Conservation (phyloP, 768 basidiomycete genomes). For the Mycena rebaudengoi region DNA sequence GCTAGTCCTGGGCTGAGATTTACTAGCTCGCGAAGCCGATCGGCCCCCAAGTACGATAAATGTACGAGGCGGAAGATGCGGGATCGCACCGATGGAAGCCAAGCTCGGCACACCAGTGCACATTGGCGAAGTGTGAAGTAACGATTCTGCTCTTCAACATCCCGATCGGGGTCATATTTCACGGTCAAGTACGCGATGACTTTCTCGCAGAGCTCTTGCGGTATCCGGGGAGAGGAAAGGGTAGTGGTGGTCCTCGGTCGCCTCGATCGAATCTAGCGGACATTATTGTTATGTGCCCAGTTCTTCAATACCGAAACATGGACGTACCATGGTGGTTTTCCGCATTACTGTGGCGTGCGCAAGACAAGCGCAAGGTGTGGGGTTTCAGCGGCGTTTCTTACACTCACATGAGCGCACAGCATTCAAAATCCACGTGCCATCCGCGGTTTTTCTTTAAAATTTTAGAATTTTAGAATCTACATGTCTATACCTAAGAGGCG, state of each 20-base stretch:
- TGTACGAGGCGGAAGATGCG: not conserved
- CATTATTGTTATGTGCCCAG: no score
- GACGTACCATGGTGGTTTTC: no score
- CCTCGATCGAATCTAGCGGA: no score
- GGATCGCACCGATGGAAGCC: not conserved
- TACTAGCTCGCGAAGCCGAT: not conserved
- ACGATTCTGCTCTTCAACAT: not conserved
- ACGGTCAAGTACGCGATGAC: not conserved
- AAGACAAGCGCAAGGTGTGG: no score
- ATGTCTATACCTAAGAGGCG: no score
- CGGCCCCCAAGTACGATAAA: not conserved
- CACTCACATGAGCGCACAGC: no score
- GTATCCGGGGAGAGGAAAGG: not conserved
- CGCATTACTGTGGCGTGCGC: no score
- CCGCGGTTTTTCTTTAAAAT: no score
- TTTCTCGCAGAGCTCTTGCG: slow-evolving; percentile 2
- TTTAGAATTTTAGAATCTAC: no score
- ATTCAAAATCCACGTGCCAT: no score
- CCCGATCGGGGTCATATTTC: not conserved
- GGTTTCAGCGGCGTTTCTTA: no score
- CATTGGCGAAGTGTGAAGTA: not conserved
- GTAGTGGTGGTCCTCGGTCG: not conserved
- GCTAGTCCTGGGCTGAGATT: not conserved
- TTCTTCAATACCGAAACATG: no score
- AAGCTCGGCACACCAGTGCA: not conserved